These are phyloP conservation scores for Ceratobasidium sp. DNA, from an alignment of 1,284 basidiomycete genomes.

Conservation along the genomic window DNA sequence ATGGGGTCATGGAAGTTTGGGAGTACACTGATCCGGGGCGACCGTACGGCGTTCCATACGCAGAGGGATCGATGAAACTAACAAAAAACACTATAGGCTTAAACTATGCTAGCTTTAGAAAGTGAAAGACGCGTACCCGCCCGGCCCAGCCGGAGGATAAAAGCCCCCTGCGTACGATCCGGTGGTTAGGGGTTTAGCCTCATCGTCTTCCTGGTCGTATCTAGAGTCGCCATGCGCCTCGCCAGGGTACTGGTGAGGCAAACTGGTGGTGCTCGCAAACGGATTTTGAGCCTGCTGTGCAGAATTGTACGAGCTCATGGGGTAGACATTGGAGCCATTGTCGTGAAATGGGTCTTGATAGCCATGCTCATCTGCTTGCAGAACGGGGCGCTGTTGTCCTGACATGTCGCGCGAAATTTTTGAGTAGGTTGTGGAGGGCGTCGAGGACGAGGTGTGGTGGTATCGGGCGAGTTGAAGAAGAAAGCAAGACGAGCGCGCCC, in stretches of 20 bases:
- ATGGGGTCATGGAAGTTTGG: constrained; percentile 74
- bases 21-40: constrained; percentile 77
- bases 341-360: constrained; percentile 45
- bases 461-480: not conserved
- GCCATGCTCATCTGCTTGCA: constrained; percentile 42
- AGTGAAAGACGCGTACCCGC: constrained; percentile 30
- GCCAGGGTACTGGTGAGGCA: constrained; percentile 29
- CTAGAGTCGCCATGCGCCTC: constrained; percentile 33
- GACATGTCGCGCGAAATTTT: constrained; percentile 9
- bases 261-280: constrained; percentile 37
- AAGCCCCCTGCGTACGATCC: constrained; percentile 45
- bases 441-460: not conserved
- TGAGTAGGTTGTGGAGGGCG: not conserved
- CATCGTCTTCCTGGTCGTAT: constrained; percentile 45
- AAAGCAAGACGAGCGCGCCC: not conserved
- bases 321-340: not conserved
- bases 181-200: constrained; percentile 45
- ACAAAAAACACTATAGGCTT: not conserved
- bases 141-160: constrained; percentile 47
- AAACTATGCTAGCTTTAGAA: not conserved
- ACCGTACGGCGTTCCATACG: constrained; percentile 76
- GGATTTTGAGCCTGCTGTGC: constrained; percentile 18
- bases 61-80: constrained; percentile 71
- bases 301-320: constrained; percentile 32
- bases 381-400: constrained; percentile 18